Percentiles rank a stretch among this genome's conserved stretches.
phyloP scores from a whole-genome alignment of 2,329 filamentous ascomycete species.

The Monilinia vaccinii-corymbosi region DNA sequence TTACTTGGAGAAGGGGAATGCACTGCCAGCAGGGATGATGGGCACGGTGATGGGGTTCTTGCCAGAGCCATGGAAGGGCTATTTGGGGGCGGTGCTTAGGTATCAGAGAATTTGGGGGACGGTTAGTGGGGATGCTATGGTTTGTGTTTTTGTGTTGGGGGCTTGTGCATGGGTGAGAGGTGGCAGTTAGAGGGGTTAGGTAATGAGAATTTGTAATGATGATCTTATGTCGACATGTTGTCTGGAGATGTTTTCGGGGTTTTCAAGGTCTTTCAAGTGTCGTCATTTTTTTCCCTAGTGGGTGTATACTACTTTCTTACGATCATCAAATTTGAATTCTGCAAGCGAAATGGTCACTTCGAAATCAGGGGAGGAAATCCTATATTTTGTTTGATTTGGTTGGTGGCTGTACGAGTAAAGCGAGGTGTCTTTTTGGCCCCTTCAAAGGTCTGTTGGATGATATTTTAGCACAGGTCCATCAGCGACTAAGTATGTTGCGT shows the following conservation, averaged over 20 bases:
- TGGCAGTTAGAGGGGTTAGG: neutral
- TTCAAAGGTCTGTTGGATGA: too few relatives aligned
- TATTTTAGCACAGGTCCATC: neutral
- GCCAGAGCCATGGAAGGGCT: slow-evolving; percentile 54
- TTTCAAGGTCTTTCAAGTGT: neutral
- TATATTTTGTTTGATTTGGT: too few relatives aligned
- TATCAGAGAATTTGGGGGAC: slow-evolving; percentile 66
- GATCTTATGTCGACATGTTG: neutral
- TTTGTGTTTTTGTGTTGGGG: slow-evolving; percentile 65
- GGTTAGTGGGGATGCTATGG: slow-evolving; percentile 63
- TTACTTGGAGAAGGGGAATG: slow-evolving; percentile 52
- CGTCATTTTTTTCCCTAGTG: neutral
- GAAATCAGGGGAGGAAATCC: too few relatives aligned
- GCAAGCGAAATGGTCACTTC: neutral
- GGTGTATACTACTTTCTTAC: neutral
- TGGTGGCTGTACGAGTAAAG: too few relatives aligned
- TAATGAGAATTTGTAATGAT: neutral
- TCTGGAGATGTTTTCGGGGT: neutral
- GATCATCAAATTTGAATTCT: neutral
- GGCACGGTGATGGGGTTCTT: slow-evolving; percentile 56
- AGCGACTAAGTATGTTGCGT: neutral
- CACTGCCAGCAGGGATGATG: slow-evolving; percentile 52
- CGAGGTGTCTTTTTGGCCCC: too few relatives aligned
- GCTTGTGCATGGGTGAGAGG: slow-evolving; percentile 25
- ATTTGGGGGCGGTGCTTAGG: slow-evolving; percentile 50